Evolutionary conservation across 768 basidiomycete genomes (phyloP).

Genomic region (Mycena leptocephala): DNA sequence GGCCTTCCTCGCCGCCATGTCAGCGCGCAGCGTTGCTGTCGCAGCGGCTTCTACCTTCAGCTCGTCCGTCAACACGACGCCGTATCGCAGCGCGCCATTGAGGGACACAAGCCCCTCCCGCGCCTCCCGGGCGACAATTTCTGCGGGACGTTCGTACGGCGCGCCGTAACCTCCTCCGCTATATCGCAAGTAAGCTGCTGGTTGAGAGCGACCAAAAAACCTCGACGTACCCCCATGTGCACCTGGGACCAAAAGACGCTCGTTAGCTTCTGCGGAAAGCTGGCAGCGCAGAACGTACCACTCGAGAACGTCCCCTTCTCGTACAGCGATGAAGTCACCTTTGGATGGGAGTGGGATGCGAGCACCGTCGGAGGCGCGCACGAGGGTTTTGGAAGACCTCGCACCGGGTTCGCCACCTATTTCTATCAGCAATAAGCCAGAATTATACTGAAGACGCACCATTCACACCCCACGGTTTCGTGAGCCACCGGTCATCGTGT

Average conservation of each 20-base stretch:
- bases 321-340: slow-evolving; percentile 44
- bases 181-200: not conserved
- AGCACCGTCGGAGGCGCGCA: slow-evolving; percentile 38
- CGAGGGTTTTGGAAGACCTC: slow-evolving; percentile 45
- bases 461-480: slow-evolving; percentile 54
- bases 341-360: slow-evolving; percentile 44
- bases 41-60: slow-evolving; percentile 38
- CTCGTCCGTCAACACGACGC: slow-evolving; percentile 39
- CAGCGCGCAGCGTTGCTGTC: slow-evolving; percentile 36
- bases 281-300: slow-evolving; percentile 31
- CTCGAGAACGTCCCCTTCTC: slow-evolving; percentile 45
- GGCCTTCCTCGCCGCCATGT: slow-evolving; percentile 33
- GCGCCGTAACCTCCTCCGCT: slow-evolving; percentile 39
- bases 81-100: slow-evolving; percentile 42
- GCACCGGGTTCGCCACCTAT: slow-evolving; percentile 42
- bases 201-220: not conserved
- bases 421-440: not conserved
- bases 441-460: slow-evolving; percentile 14
- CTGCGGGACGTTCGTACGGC: slow-evolving; percentile 44
- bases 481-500: slow-evolving; percentile 52
- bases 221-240: slow-evolving; percentile 46
- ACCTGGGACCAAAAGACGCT: not conserved
- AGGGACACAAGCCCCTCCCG: slow-evolving; percentile 43
- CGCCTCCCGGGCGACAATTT: slow-evolving; percentile 45
- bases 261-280: not conserved